These are phyloP conservation scores for Pyrenophora seminiperda DNA, from an alignment of 2,329 filamentous ascomycete genomes.

Conservation along the genomic window DNA sequence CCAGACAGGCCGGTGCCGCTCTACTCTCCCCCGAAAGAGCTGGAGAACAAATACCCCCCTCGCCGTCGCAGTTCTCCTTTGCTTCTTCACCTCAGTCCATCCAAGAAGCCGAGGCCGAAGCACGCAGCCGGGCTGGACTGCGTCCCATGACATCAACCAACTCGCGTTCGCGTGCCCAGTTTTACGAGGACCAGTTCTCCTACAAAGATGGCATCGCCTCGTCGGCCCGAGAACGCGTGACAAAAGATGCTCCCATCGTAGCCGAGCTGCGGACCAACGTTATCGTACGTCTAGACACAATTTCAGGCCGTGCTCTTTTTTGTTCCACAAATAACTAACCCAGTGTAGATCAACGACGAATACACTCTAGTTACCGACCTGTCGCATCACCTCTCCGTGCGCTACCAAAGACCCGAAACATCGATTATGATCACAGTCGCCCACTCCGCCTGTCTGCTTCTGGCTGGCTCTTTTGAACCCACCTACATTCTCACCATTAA, in stretches of 20 bases:
- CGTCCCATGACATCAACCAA: slow-evolving; percentile 15
- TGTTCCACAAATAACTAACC: slow-evolving; percentile 27
- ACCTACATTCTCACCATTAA: slow-evolving; percentile 79
- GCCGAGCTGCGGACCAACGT: slow-evolving; percentile 58
- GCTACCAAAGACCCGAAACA: slow-evolving; percentile 75
- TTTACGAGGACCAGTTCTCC: slow-evolving; percentile 47
- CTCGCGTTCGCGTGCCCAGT: slow-evolving; percentile 41
- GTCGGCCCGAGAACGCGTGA: slow-evolving; percentile 50
- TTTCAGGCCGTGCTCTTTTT: slow-evolving; percentile 14
- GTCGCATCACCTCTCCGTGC: slow-evolving; percentile 71
- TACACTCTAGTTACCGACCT: slow-evolving; percentile 75
- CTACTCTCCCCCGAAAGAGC: slow-evolving; percentile 35
- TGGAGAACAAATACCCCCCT: slow-evolving; percentile 41
- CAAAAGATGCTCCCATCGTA: slow-evolving; percentile 54
- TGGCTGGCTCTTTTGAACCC: slow-evolving; percentile 75
- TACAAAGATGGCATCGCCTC: slow-evolving; percentile 44
- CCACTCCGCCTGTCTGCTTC: slow-evolving; percentile 74
- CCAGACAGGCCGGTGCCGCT: slow-evolving; percentile 41
- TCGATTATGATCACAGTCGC: slow-evolving; percentile 77
- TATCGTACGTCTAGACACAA: slow-evolving; percentile 54
- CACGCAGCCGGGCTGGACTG: slow-evolving; percentile 21
- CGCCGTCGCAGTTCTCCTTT: slow-evolving; percentile 48
- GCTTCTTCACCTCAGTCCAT: slow-evolving; percentile 42
- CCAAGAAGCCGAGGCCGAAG: slow-evolving; percentile 24
- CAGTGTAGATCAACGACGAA: slow-evolving; percentile 70